phyloP scores from a whole-genome alignment of 1,284 basidiomycete genomes.

The Schizophyllum commune region DNA sequence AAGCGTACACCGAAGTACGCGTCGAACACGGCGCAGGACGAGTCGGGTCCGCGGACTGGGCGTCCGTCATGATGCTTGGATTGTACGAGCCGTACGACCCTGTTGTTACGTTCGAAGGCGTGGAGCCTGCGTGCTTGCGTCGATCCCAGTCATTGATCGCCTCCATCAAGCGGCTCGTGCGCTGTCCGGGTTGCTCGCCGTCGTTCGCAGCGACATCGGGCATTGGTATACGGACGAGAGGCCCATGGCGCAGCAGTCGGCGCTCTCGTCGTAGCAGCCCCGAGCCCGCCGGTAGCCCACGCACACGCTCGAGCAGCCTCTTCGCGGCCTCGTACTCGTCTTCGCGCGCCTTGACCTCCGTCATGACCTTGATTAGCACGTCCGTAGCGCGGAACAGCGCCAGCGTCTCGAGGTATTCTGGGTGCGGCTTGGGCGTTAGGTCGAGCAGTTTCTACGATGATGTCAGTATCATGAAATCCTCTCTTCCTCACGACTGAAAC shows the following conservation, averaged over 20 bases:
- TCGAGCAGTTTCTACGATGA: conserved; percentile 42
- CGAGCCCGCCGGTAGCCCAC: conserved; percentile 44
- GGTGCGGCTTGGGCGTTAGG: conserved; percentile 59
- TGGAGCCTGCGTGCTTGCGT: conserved; percentile 38
- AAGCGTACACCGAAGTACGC: conserved; percentile 32
- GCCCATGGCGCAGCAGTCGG: conserved; percentile 63
- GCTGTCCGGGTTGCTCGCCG: conserved; percentile 2
- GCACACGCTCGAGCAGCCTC: conserved; percentile 49
- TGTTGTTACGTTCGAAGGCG: conserved; percentile 27
- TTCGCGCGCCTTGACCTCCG: conserved; percentile 77
- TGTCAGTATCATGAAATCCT: neutral
- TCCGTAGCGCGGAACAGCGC: conserved; percentile 63
- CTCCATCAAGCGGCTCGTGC: conserved; percentile 27
- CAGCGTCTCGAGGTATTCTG: conserved; percentile 60
- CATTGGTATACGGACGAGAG: conserved; percentile 28
- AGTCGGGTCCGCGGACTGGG: neutral
- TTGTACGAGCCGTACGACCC: neutral
- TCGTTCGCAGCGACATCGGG: conserved; percentile 11
- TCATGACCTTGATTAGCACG: conserved; percentile 64
- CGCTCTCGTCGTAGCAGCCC: conserved; percentile 64
- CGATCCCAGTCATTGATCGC: conserved; percentile 36
- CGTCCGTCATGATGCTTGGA: neutral
- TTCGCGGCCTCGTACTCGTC: conserved; percentile 75
- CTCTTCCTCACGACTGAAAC: neutral
- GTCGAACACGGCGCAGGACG: neutral